Evolutionary conservation across 2,329 filamentous ascomycete species (phyloP), one percentile per base, ranked within the genome.

Genomic region (Zasmidium angulare): DNA sequence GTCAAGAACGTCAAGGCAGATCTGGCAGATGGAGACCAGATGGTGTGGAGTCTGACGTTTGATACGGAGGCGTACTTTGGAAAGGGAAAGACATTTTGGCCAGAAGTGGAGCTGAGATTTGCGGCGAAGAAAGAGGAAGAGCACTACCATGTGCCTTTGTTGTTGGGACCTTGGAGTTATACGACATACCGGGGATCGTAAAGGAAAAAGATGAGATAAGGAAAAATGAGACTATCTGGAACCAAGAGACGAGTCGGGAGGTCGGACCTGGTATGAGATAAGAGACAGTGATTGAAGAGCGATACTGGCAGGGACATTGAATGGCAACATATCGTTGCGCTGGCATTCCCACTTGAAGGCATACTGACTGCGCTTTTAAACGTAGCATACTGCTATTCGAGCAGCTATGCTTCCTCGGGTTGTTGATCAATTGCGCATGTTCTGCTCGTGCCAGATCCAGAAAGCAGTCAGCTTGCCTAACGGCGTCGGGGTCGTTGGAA

Each of bases 141-240:
- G 80, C 86, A 89, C 71, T 93, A 90, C 71, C 90, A 95, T 77
- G 89, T 95, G 2, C 90, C 90, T 48, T 75, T 95, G 71, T 72
- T 95, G 73, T 74, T 93, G 76, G 86, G 88, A 64, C 90, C 90
- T 26, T 93, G 87, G 77, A 89, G 88, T 72, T 95, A 91, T 77
- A 89, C 88, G 46, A 93, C 90, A 10, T 95, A 95, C 76, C 80
- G 90, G 50, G 90, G 90, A 17, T 90, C 87, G 73, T 91, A 78
- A 66, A n/a, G n/a, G n/a, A n/a, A n/a, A n/a, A n/a, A n/a, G 19
- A 19, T 46, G 49, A 7, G 49, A 36, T 50, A 26, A 31, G n/a
- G 49, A 51, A 20, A 22, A 29, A 6, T n/a, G 23, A 23, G n/a
- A n/a, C n/a, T n/a, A n/a, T n/a, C n/a, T n/a, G n/a, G n/a, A n/a